Conservation (phyloP, 2,329 filamentous ascomycete genomes). For the Sporothrix globosa region DNA sequence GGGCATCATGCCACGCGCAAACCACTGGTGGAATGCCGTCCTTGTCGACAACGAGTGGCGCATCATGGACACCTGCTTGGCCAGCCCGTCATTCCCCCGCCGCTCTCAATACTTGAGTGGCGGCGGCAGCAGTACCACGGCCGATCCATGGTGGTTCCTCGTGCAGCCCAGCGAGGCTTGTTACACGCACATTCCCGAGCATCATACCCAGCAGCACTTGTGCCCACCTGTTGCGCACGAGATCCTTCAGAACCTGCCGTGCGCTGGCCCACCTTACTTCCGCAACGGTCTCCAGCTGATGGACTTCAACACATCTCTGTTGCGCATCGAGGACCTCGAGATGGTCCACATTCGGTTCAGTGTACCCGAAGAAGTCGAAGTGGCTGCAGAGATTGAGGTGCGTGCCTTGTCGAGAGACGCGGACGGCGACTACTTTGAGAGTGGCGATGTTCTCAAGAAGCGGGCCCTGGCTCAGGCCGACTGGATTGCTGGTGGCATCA, state of each 20-base stretch:
- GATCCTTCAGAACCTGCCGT: constrained; percentile 81
- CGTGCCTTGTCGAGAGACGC: constrained; percentile 76
- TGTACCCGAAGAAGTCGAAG: constrained; percentile 87
- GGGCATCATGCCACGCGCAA: constrained; percentile 79
- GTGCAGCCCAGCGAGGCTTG: constrained; percentile 84
- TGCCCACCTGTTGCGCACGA: constrained; percentile 86
- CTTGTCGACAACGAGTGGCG: constrained; percentile 94
- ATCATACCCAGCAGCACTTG: constrained; percentile 88
- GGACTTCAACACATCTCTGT: constrained; percentile 87
- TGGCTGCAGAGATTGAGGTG: constrained; percentile 89
- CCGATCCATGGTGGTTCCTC: constrained; percentile 95
- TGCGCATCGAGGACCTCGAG: constrained; percentile 87
- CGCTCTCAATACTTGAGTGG: constrained; percentile 73
- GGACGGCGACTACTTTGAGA: constrained; percentile 93
- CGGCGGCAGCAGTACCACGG: constrained; percentile 61
- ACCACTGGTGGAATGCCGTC: constrained; percentile 98
- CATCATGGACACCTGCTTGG: constrained; percentile 90
- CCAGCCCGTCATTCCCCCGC: constrained; percentile 85
- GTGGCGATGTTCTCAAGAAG: constrained; percentile 82
- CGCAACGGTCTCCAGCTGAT: constrained; percentile 76
- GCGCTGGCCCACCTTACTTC: constrained; percentile 86
- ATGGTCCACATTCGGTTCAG: constrained; percentile 87
- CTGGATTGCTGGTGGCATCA: constrained; percentile 75
- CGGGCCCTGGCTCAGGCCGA: constrained; percentile 87
- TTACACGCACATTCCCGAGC: constrained; percentile 91